These are phyloP conservation scores for Aspergillus biplanus DNA, from an alignment of 495 filamentous ascomycete species.

Conservation along the genomic window DNA sequence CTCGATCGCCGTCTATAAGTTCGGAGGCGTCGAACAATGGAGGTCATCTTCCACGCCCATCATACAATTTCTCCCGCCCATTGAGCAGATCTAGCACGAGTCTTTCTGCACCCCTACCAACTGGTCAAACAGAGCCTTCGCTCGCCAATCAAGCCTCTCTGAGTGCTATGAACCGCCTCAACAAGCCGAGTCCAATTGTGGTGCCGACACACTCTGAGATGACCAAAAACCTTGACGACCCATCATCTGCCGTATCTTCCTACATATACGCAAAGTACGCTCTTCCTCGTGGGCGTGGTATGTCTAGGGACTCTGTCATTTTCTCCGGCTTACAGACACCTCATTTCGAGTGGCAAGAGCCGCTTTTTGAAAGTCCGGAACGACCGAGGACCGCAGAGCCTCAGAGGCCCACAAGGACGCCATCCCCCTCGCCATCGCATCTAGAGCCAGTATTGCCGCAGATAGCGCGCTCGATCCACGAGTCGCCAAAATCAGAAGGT, in stretches of 20 bases:
- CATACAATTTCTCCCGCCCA: conserved; percentile 93
- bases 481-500: conserved; percentile 30
- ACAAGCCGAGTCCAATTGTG: conserved; percentile 45
- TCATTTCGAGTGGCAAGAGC: conserved; percentile 64
- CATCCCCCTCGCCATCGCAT: conserved; percentile 37
- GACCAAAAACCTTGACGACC: conserved; percentile 33
- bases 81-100: conserved; percentile 74
- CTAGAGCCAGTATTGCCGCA: conserved; percentile 31
- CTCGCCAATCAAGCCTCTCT: conserved; percentile 9
- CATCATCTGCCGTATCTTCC: conserved; percentile 61
- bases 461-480: conserved; percentile 42
- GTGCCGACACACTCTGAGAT: conserved; percentile 36
- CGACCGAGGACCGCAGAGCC: conserved; percentile 41
- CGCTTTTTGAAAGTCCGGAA: conserved; percentile 51
- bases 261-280: conserved; percentile 84
- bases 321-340: conserved; percentile 64
- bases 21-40: conserved; percentile 74
- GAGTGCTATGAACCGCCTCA: conserved; percentile 36
- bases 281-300: conserved; percentile 76
- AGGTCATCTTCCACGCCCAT: conserved; percentile 65
- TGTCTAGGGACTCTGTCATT: conserved; percentile 71
- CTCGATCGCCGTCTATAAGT: conserved; percentile 77
- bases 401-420: conserved; percentile 40
- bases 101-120: conserved; percentile 49
- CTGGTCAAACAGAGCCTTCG: conserved; percentile 30